Evolutionary conservation across 2,329 filamentous ascomycete genomes (phyloP).

Genomic region (Aspergillus transmontanensis): DNA sequence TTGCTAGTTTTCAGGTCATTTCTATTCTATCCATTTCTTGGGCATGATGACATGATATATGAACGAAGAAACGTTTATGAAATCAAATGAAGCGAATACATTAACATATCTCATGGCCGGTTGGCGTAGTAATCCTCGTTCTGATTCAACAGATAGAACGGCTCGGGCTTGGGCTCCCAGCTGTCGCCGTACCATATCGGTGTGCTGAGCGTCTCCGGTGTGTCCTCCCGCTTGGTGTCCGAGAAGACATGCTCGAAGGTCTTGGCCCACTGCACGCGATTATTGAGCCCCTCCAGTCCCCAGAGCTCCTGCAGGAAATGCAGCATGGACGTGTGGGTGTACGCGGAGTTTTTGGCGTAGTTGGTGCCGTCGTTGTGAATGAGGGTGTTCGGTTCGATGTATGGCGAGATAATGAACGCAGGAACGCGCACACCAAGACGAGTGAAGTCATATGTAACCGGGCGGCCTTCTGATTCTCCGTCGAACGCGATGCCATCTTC

Average conservation of each 20-base stretch:
- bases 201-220: constrained; percentile 31
- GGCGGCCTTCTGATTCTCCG: constrained; percentile 31
- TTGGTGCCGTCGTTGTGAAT: constrained; percentile 43
- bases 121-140: constrained; percentile 30
- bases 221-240: constrained; percentile 24
- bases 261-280: constrained; percentile 47
- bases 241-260: constrained; percentile 43
- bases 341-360: constrained; percentile 40
- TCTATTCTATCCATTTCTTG: background rate
- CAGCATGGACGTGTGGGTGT: constrained; percentile 43
- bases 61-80: background rate
- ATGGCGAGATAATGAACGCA: constrained; percentile 42
- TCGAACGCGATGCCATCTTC: constrained; percentile 37
- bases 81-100: background rate
- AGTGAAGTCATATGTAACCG: constrained; percentile 42
- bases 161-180: constrained; percentile 34
- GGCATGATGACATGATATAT: background rate
- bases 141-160: constrained; percentile 38
- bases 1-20: background rate
- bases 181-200: constrained; percentile 39
- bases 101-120: background rate
- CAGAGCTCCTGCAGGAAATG: constrained; percentile 47
- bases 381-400: constrained; percentile 33
- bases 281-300: constrained; percentile 43
- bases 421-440: constrained; percentile 44